phyloP scores from a whole-genome alignment of 192 early-diverging fungal species.

The Coemansia interrupta region DNA sequence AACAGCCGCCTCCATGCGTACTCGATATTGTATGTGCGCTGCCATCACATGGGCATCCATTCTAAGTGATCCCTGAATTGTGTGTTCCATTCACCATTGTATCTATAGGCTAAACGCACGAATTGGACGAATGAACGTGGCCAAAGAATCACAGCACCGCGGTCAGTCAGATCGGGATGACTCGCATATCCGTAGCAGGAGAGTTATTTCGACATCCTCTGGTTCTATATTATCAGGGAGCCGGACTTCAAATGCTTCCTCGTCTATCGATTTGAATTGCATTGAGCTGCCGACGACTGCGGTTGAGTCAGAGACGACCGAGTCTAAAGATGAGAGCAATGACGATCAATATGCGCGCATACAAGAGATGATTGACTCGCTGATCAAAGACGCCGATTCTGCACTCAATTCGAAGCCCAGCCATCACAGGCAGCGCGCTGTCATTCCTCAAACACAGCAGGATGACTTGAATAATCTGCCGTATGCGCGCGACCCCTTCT shows the following conservation, averaged over 20 bases:
- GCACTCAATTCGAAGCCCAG: constrained; percentile 36
- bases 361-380: constrained; percentile 46
- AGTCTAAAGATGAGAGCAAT: constrained; percentile 15
- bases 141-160: neutral
- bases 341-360: constrained; percentile 49
- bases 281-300: neutral
- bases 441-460: neutral
- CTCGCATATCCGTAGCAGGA: neutral
- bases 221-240: neutral
- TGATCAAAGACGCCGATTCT: constrained; percentile 46
- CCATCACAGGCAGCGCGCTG: constrained; percentile 4
- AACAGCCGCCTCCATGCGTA: neutral
- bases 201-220: neutral
- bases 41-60: too few species aligned
- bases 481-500: neutral
- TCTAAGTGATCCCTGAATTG: neutral
- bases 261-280: neutral
- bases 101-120: constrained; percentile 38
- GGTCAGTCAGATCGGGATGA: neutral
- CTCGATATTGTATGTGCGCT: too few species aligned
- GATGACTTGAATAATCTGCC: constrained; percentile 15
- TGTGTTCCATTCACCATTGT: neutral
- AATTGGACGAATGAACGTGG: constrained; percentile 23
- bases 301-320: neutral
- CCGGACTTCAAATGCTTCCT: neutral